Evolutionary conservation across 306 rosid species (phyloP).

Genomic region (Casuarina glauca): DNA sequence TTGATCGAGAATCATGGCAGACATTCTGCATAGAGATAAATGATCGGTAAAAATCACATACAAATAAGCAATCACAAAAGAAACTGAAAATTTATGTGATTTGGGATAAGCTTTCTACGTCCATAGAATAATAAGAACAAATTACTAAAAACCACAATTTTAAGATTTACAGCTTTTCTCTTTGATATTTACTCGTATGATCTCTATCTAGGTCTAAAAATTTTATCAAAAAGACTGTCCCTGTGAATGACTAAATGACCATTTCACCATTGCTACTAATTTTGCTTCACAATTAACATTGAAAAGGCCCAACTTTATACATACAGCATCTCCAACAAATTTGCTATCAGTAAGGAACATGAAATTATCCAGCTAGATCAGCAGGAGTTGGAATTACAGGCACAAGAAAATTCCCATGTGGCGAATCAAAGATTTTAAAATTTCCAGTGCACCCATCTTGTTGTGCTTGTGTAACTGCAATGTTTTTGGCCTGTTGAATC

Average conservation of each 20-base stretch:
- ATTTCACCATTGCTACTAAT: too few relatives aligned
- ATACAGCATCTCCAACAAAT: background rate
- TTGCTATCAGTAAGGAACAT: background rate
- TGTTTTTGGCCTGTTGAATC: constrained; percentile 47
- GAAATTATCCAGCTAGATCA: constrained; percentile 41
- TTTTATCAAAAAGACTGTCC: too few relatives aligned
- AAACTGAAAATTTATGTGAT: too few relatives aligned
- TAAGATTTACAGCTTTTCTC: too few relatives aligned
- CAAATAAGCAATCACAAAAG: too few relatives aligned
- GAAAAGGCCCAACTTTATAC: background rate
- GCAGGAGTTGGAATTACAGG: constrained; percentile 52
- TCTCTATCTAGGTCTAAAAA: too few relatives aligned
- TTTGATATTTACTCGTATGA: too few relatives aligned
- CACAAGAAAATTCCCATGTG: constrained; percentile 56
- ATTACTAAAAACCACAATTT: too few relatives aligned
- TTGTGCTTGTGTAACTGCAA: constrained; percentile 52
- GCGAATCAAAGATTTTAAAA: constrained; percentile 54
- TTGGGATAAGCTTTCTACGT: too few relatives aligned
- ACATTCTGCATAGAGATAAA: background rate
- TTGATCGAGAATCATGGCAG: background rate
- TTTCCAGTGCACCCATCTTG: constrained; percentile 63
- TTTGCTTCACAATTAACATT: background rate
- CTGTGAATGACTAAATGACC: too few relatives aligned
- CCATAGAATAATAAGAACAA: too few relatives aligned
- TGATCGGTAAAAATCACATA: too few relatives aligned